Evolutionary conservation across 148 eudicot genomes (phyloP), one percentile per base, ranked within the genome.

Genomic region (Vaccinium corymbosum): DNA sequence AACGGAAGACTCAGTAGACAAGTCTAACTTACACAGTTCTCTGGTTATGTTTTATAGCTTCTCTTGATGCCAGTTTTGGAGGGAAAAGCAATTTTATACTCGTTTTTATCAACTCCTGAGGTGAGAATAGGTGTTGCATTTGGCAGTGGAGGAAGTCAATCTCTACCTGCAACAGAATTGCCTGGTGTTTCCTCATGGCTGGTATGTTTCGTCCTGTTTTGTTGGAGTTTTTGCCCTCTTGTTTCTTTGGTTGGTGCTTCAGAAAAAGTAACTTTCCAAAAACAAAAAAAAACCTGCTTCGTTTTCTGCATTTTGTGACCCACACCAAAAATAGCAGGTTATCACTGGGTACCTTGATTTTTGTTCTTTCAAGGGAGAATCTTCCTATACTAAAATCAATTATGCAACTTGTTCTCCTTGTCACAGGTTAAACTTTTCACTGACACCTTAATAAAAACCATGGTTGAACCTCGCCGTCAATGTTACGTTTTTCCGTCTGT

Each of bases 381-480:
- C 46, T 42, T 42, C 46, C 46, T 42, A 42, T 42, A 6, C 46
- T 42, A 42, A 42, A 42, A 42, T 42, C 46, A 7, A 0, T 50
- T 1, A 64, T 15, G 62, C 46, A 76, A 53, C 64, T 42, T 12
- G 56, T 71, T 57, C 79, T 81, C 38, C 56, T 85, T 42, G 46
- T 42, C 84, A 42, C 88, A 97, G 99, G 98, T 90, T 84, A 97
- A 97, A 87, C 83, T 97, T 81, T 76, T 90, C 19, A 90, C 90
- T 48, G 99, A 97, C 35, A 92, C 96, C 77, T 59, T 97, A 87
- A 90, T 66, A 55, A 95, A 97, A 82, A 95, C 95, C 68, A 95
- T 97, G 99, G 99, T 97, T 78, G 99, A 97, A 85, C 99, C 99
- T 85, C 94, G 99, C 59, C 98, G 99, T 27, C 92, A 93, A 50